A percentile compares a stretch with the other conserved stretches of the same genome.
These are phyloP conservation scores for Cadophora gregata DNA, from an alignment of 2,329 filamentous ascomycete genomes.

Conservation along the genomic window DNA sequence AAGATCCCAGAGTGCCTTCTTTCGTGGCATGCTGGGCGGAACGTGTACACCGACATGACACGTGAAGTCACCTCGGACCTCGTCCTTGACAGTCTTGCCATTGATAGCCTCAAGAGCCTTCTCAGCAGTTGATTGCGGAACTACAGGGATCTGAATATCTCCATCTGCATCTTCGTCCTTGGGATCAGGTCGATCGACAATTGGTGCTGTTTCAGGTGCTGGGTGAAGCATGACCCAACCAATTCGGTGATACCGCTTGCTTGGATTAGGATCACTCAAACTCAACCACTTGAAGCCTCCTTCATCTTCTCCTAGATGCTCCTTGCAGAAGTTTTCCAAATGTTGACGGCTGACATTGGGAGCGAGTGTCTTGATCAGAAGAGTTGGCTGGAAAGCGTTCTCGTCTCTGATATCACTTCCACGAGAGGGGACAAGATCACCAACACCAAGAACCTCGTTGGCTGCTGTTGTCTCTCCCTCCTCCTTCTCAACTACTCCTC, in stretches of 20 bases:
- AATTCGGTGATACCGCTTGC: slow-evolving; percentile 96
- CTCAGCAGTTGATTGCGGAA: slow-evolving; percentile 69
- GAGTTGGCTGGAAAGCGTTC: slow-evolving; percentile 83
- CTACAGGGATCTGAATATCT: slow-evolving; percentile 55
- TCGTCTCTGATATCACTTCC: slow-evolving; percentile 91
- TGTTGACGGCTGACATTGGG: slow-evolving; percentile 94
- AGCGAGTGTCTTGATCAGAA: slow-evolving; percentile 97
- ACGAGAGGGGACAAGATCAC: slow-evolving; percentile 83
- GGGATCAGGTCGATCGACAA: slow-evolving; percentile 74
- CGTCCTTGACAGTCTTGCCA: slow-evolving; percentile 95
- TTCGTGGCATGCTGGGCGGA: slow-evolving; percentile 81
- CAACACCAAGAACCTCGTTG: slow-evolving; percentile 90
- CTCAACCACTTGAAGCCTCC: slow-evolving; percentile 97
- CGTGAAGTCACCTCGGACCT: slow-evolving; percentile 92
- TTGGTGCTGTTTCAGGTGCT: slow-evolving; percentile 67
- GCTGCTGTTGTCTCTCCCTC: slow-evolving; percentile 92
- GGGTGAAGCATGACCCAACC: slow-evolving; percentile 98
- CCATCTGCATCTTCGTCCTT: slow-evolving; percentile 67
- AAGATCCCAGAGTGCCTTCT: slow-evolving; percentile 96
- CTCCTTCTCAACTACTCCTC: slow-evolving; percentile 88
- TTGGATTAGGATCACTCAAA: slow-evolving; percentile 93
- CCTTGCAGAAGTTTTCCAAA: slow-evolving; percentile 91
- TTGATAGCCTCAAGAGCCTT: slow-evolving; percentile 94
- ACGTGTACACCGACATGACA: slow-evolving; percentile 97
- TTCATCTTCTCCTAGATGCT: slow-evolving; percentile 88